phyloP scores from a whole-genome alignment of 495 filamentous ascomycete species.

The Hypoxylon cercidicola region DNA sequence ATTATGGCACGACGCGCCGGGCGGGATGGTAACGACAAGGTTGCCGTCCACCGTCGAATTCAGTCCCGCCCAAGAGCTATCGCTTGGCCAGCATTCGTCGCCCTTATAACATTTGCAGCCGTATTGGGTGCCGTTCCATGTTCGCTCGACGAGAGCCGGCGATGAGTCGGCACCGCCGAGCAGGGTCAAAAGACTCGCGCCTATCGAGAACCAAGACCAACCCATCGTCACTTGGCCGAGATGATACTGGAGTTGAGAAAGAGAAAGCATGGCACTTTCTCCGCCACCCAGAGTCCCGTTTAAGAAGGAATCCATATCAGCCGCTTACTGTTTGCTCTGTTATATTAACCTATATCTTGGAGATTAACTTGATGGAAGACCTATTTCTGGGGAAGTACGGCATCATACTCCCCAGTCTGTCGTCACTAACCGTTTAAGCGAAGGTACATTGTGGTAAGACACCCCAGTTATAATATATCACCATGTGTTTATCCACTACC shows the following conservation, averaged over 20 bases:
- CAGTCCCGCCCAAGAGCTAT: slow-evolving; percentile 45
- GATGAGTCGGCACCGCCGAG: slow-evolving; percentile 10
- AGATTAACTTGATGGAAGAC: slow-evolving; percentile 5
- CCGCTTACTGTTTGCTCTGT: neutral
- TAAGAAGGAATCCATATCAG: slow-evolving; percentile 3
- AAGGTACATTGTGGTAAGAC: slow-evolving; percentile 1
- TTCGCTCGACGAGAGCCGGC: slow-evolving; percentile 38
- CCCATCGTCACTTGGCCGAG: slow-evolving; percentile 24
- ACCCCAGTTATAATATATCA: slow-evolving; percentile 8
- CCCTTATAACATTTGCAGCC: slow-evolving; percentile 57
- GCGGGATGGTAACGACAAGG: slow-evolving; percentile 51
- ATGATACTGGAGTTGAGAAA: neutral
- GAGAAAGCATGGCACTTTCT: neutral
- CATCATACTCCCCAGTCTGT: slow-evolving; percentile 7
- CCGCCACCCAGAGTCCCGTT: slow-evolving; percentile 9
- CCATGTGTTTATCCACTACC: slow-evolving; percentile 14
- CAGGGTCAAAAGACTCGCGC: slow-evolving; percentile 12
- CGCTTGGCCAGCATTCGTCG: slow-evolving; percentile 56
- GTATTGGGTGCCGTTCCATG: slow-evolving; percentile 47
- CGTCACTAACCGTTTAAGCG: neutral
- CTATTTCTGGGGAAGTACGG: slow-evolving; percentile 2
- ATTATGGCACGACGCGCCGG: slow-evolving; percentile 54
- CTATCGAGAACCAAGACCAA: slow-evolving; percentile 18
- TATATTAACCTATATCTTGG: slow-evolving; percentile 9
- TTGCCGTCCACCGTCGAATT: slow-evolving; percentile 55